A percentile compares a stretch with the other conserved stretches of the same genome.
Conservation (phyloP, 2,329 filamentous ascomycete genomes). For the Sporothrix luriei region DNA sequence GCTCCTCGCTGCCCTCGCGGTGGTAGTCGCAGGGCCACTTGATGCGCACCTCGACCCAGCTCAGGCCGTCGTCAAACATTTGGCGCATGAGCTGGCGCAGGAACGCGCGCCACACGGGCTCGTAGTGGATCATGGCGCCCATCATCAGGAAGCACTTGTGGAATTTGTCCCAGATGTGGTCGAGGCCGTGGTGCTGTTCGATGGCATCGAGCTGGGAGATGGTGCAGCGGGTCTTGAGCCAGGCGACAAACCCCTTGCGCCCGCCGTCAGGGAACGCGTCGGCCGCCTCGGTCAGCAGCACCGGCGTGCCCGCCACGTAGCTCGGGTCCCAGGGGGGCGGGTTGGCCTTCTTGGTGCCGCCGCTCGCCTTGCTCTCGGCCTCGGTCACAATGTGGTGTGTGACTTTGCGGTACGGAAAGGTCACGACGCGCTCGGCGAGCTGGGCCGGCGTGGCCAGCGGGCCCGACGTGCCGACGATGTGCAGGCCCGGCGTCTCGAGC, state of each 20-base stretch:
- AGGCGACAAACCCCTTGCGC: constrained; percentile 70
- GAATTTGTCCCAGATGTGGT: constrained; percentile 86
- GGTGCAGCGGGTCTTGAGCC: constrained; percentile 73
- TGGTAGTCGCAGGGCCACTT: constrained; percentile 74
- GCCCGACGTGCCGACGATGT: constrained; percentile 62
- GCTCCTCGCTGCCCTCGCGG: constrained; percentile 62
- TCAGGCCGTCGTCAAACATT: constrained; percentile 78
- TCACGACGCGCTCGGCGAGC: constrained; percentile 52
- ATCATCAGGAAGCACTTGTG: constrained; percentile 71
- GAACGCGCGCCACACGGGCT: constrained; percentile 82
- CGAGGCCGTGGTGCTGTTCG: constrained; percentile 78
- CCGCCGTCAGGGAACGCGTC: constrained; percentile 75
- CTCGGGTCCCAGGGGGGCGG: constrained; percentile 59
- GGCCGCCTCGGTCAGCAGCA: constrained; percentile 66
- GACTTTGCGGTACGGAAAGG: constrained; percentile 61
- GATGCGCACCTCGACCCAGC: constrained; percentile 78
- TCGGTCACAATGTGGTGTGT: constrained; percentile 46
- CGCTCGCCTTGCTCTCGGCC: constrained; percentile 25
- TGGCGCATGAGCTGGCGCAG: constrained; percentile 70
- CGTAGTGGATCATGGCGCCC: constrained; percentile 78
- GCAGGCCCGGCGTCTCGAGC: constrained; percentile 71
- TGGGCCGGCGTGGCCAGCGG: constrained; percentile 59
- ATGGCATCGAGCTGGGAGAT: constrained; percentile 73
- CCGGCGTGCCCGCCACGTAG: constrained; percentile 62
- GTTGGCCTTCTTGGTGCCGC: constrained; percentile 41